Evolutionary conservation across 768 basidiomycete genomes (phyloP).

Genomic region (Mrakia hoshinonis): DNA sequence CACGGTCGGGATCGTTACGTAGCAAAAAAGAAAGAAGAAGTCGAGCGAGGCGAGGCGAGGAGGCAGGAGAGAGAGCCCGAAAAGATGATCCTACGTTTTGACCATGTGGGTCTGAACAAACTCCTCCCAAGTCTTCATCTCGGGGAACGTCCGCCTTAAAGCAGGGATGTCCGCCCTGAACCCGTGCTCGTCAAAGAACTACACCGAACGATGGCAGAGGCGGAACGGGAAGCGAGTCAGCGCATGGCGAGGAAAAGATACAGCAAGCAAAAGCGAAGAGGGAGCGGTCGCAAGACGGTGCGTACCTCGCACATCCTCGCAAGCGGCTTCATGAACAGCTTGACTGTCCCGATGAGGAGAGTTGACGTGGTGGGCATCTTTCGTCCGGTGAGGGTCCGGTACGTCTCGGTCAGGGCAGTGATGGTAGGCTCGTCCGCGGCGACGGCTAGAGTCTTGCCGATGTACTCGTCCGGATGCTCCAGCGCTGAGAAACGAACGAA

Average conservation of each 20-base stretch:
- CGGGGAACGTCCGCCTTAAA: not conserved
- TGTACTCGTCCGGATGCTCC: not conserved
- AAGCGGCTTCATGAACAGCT: not conserved
- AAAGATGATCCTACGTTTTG: not conserved
- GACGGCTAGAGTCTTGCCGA: not conserved
- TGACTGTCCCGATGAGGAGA: not conserved
- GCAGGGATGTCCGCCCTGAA: not conserved
- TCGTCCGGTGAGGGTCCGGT: not conserved
- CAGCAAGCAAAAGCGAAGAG: not conserved
- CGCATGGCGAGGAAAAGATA: not conserved
- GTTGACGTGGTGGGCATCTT: not conserved
- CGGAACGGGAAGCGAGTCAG: not conserved
- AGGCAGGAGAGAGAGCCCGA: not conserved
- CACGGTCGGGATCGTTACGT: too few species aligned
- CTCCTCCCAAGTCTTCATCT: conserved; percentile 4
- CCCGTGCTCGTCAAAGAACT: not conserved
- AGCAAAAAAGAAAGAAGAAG: not conserved
- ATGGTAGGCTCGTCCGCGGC: conserved; percentile 1
- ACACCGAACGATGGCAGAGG: not conserved
- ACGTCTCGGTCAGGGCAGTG: not conserved
- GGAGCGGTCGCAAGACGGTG: too few species aligned
- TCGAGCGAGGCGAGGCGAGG: too few species aligned
- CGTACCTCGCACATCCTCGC: not conserved
- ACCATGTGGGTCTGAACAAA: not conserved
- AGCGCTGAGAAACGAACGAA: not conserved